These are phyloP conservation scores for Dactylis glomerata DNA, from an alignment of 176 grass and related monocot genomes.

Conservation along the genomic window DNA sequence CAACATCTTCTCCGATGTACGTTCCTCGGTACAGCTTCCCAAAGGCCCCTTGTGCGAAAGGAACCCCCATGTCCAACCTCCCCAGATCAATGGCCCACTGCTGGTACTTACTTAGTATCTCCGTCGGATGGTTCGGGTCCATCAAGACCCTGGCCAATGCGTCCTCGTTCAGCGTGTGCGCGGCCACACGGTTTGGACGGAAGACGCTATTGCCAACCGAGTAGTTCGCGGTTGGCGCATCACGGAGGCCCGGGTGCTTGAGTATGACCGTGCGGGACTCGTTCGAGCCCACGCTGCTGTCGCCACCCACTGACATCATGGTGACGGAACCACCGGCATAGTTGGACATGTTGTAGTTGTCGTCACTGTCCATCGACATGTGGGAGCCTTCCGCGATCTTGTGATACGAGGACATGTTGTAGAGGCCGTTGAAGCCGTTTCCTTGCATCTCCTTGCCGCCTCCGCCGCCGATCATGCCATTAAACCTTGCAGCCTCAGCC, in stretches of 20 bases:
- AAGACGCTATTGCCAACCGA: conserved; percentile 81
- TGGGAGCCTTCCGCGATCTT: conserved; percentile 82
- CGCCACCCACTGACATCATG: conserved; percentile 79
- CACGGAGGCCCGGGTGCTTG: conserved; percentile 84
- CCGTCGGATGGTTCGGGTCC: conserved; percentile 67
- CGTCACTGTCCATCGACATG: conserved; percentile 76
- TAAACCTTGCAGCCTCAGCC: conserved; percentile 54
- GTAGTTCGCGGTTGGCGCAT: conserved; percentile 56
- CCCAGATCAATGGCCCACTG: conserved; percentile 91
- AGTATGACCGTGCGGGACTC: conserved; percentile 83
- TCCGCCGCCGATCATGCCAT: conserved; percentile 44
- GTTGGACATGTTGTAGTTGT: conserved; percentile 67
- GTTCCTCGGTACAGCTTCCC: conserved; percentile 89
- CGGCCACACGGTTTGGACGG: conserved; percentile 68
- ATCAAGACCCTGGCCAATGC: conserved; percentile 79
- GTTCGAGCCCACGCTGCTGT: conserved; percentile 81
- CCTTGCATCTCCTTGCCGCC: conserved; percentile 50
- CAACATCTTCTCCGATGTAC: conserved; percentile 92
- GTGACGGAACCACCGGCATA: conserved; percentile 61
- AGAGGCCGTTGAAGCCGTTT: conserved; percentile 51
- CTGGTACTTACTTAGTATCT: conserved; percentile 79
- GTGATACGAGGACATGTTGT: conserved; percentile 77
- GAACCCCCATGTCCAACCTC: conserved; percentile 78
- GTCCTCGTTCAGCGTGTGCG: conserved; percentile 66
- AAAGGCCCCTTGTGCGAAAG: conserved; percentile 92